Evolutionary conservation across 208 protist species (phyloP).

Genomic region (Trypanosoma theileri): DNA sequence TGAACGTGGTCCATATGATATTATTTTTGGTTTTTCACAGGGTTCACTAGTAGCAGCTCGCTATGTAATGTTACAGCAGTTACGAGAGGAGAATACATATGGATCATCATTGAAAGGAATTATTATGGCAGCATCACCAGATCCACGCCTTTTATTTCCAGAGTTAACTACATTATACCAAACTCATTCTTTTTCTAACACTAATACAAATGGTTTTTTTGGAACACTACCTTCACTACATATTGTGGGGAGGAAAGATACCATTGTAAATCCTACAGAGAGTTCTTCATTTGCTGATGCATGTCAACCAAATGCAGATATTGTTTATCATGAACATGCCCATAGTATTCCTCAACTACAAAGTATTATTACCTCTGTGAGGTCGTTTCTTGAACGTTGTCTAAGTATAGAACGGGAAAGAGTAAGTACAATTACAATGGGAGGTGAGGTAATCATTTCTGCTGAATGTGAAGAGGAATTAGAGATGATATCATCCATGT

Average conservation of each 20-base stretch:
- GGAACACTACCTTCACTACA: conserved; percentile 61
- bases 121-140: conserved; percentile 67
- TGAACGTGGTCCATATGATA: conserved; percentile 29
- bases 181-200: background rate
- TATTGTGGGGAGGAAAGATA: conserved; percentile 74
- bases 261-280: conserved; percentile 62
- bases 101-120: conserved; percentile 31
- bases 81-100: conserved; percentile 26
- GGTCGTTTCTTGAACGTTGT: conserved; percentile 37
- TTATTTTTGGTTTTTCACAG: conserved; percentile 88
- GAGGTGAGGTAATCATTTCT: conserved; percentile 18
- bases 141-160: conserved; percentile 54
- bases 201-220: conserved; percentile 32
- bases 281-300: conserved; percentile 57
- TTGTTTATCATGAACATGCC: conserved; percentile 75
- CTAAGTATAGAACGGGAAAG: conserved; percentile 1
- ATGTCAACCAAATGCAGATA: conserved; percentile 46
- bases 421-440: conserved; percentile 14
- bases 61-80: conserved; percentile 48
- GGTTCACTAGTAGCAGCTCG: conserved; percentile 68
- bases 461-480: conserved; percentile 60
- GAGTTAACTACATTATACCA: conserved; percentile 13
- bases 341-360: conserved; percentile 78
- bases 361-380: conserved; percentile 35
- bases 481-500: conserved; percentile 77